Evolutionary conservation across 2,329 filamentous ascomycete species (phyloP).

Genomic region (Sporothrix euskadiensis): DNA sequence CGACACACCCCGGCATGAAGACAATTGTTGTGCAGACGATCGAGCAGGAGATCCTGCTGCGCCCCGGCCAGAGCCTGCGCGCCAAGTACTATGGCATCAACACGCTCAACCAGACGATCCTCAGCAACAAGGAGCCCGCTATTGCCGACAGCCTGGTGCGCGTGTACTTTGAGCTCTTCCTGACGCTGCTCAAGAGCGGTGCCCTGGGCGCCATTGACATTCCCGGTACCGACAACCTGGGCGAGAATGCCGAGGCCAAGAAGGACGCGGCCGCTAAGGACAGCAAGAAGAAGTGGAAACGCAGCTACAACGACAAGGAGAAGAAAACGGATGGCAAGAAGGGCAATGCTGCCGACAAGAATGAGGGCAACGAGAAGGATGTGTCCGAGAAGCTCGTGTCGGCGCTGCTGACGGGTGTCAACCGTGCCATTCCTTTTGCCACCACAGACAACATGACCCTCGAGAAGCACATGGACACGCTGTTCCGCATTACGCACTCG

Average conservation of each 20-base stretch:
- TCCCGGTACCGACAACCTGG: constrained; percentile 44
- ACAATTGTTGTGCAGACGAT: constrained; percentile 78
- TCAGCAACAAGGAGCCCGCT: constrained; percentile 79
- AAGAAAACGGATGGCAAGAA: constrained; percentile 39
- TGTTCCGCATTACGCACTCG: constrained; percentile 95
- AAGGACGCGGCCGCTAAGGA: constrained; percentile 33
- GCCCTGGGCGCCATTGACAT: constrained; percentile 46
- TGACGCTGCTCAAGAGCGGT: constrained; percentile 71
- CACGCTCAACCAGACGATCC: constrained; percentile 92
- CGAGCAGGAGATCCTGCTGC: constrained; percentile 83
- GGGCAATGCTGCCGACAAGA: constrained; percentile 34
- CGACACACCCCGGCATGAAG: constrained; percentile 92
- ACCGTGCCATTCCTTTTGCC: constrained; percentile 92
- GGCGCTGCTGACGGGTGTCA: constrained; percentile 88
- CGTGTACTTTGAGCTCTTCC: constrained; percentile 91
- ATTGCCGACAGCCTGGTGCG: constrained; percentile 79
- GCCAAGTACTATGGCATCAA: constrained; percentile 96
- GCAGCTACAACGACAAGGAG: constrained; percentile 30
- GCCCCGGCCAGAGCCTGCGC: constrained; percentile 81
- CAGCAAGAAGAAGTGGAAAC: constrained; percentile 34
- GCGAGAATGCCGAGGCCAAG: constrained; percentile 33
- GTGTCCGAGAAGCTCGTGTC: constrained; percentile 89
- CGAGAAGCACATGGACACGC: constrained; percentile 85
- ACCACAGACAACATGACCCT: constrained; percentile 77
- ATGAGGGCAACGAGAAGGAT: constrained; percentile 58